Evolutionary conservation across 2,329 filamentous ascomycete species (phyloP).

Genomic region (Alternaria viburni): DNA sequence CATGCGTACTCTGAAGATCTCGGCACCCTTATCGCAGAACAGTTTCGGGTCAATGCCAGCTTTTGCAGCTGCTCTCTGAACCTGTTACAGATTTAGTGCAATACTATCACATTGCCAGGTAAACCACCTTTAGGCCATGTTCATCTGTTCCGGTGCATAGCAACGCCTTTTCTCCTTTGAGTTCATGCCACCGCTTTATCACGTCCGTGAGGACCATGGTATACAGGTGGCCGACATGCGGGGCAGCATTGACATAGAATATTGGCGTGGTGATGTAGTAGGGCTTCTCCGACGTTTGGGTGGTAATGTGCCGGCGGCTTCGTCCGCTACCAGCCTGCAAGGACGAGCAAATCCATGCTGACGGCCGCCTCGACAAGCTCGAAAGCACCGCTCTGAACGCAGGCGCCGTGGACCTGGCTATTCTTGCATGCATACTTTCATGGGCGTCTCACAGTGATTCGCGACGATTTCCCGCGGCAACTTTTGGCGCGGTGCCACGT

Average conservation of each 20-base stretch:
- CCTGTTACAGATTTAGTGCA: constrained; percentile 50
- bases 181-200: constrained; percentile 85
- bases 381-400: constrained; percentile 24
- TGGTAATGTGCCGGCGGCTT: constrained; percentile 26
- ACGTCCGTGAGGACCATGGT: constrained; percentile 91
- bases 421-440: constrained; percentile 39
- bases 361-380: constrained; percentile 15
- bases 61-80: constrained; percentile 81
- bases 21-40: constrained; percentile 87
- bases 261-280: constrained; percentile 97
- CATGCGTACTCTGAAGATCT: constrained; percentile 69
- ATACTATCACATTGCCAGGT: not conserved
- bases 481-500: constrained; percentile 25
- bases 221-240: constrained; percentile 94
- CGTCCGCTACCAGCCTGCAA: constrained; percentile 25
- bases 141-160: constrained; percentile 94
- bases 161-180: constrained; percentile 74
- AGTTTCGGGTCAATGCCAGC: constrained; percentile 75
- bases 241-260: constrained; percentile 98
- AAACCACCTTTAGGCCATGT: constrained; percentile 82
- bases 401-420: constrained; percentile 26
- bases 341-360: constrained; percentile 33
- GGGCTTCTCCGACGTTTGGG: constrained; percentile 65
- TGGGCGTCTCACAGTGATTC: constrained; percentile 20
- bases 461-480: constrained; percentile 20